Base-by-base conservation (phyloP, 1,284 basidiomycete genomes). In the Microbotryomycetes sp. region DNA sequence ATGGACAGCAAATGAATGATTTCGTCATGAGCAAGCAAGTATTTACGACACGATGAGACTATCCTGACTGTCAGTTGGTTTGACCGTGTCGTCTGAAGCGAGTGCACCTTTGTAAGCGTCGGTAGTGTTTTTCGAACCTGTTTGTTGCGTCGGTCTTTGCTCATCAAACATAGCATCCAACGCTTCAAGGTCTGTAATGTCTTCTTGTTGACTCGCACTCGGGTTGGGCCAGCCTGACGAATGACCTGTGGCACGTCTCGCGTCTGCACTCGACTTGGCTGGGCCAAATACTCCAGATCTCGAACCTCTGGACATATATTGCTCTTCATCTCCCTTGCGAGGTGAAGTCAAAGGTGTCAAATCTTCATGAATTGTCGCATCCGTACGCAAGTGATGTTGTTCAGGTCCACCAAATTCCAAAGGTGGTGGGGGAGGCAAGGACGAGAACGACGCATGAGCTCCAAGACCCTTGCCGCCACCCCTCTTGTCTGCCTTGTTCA, bases 391-490 rank as follows among this genome's bases (percentile, higher is more conserved):
- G 22, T 14, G 47, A n/a, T n/a, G 22, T n/a, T 3, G 7, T 32
- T 6, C 6, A 29, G 19, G 22, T 23, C 26, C 19, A 28, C 57
- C 59, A 47, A 64, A 61, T 2, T 54, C 45, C 5, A 64, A 55
- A 5, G 59, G 54, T 12, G 54, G 54, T 22, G 25, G 25, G 1
- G 54, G 54, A 2, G 62, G 59, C 3, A 64, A 47, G 3, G 62
- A 58, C 19, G 62, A 61, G 36, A 64, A 64, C 15, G 36, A 32
- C 15, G 58, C 22, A 1, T 51, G 29, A 3, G 49, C 6, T 26
- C 49, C 54, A 25, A 63, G 54, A 6, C 14, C 9, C 22, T 28
- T 22, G 12, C 22, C 49, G n/a, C n/a, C n/a, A n/a, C n/a, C n/a
- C n/a, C n/a, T n/a, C n/a, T n/a, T n/a, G n/a, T n/a, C n/a, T n/a